Evolutionary conservation across 768 basidiomycete species (phyloP).

Genomic region (Sistotremastrum niveocremeum): DNA sequence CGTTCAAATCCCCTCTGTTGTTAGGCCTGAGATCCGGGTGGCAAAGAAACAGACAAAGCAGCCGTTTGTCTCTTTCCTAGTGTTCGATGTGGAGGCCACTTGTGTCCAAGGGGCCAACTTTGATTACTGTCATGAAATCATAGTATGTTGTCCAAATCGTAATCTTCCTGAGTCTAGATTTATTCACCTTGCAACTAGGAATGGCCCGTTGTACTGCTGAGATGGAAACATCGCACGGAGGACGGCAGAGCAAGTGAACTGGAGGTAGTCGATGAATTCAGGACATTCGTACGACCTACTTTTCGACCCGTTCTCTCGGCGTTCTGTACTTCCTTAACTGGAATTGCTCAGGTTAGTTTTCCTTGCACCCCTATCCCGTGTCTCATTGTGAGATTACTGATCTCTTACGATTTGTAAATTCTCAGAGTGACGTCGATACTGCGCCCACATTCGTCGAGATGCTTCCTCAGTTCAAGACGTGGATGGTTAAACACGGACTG

Average conservation of each 20-base stretch:
- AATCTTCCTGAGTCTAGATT: not conserved
- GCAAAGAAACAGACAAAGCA: conserved; percentile 17
- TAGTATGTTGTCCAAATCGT: conserved; percentile 39
- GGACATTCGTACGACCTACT: conserved; percentile 75
- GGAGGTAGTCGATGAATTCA: conserved; percentile 68
- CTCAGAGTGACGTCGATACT: conserved; percentile 65
- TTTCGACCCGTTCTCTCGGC: conserved; percentile 71
- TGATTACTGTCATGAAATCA: conserved; percentile 90
- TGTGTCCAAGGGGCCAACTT: conserved; percentile 57
- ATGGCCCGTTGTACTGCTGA: conserved; percentile 81
- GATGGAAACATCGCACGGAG: conserved; percentile 55
- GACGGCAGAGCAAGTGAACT: conserved; percentile 42
- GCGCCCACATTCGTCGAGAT: conserved; percentile 69
- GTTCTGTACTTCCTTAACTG: conserved; percentile 82
- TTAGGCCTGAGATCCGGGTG: too few species aligned
- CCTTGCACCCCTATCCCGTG: conserved; percentile 2
- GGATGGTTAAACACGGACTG: conserved; percentile 59
- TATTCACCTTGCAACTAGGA: conserved; percentile 38
- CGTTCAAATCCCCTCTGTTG: too few species aligned
- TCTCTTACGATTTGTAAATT: not conserved
- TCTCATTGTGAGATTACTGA: conserved; percentile 2
- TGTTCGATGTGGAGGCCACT: conserved; percentile 85
- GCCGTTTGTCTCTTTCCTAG: conserved; percentile 66
- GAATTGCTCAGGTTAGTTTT: conserved; percentile 74
- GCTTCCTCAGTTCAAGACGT: conserved; percentile 44